Evolutionary conservation across 331 rosid genomes (phyloP).

Genomic region (Dryas integrifolia): DNA sequence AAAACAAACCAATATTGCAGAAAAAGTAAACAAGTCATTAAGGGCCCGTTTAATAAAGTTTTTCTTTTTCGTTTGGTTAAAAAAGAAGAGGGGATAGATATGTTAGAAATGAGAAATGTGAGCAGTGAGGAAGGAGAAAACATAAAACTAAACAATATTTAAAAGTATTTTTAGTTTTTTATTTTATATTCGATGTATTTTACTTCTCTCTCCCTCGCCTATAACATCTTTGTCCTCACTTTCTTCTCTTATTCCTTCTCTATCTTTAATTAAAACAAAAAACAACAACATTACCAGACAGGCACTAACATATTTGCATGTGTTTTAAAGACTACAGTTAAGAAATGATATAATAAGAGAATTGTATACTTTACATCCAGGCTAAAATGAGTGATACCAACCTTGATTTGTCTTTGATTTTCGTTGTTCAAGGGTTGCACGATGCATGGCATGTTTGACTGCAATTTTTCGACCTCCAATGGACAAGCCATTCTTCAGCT

Average conservation of each 20-base stretch:
- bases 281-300: neutral
- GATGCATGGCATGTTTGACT: constrained; percentile 84
- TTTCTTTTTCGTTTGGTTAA: neutral
- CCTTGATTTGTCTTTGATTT: constrained; percentile 68
- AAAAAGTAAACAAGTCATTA: neutral
- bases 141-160: neutral
- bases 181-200: neutral
- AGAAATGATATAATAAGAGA: neutral
- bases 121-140: neutral
- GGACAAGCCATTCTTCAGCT: constrained; percentile 65
- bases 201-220: neutral
- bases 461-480: constrained; percentile 72
- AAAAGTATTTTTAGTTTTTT: neutral
- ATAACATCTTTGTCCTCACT: neutral
- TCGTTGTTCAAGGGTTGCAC: constrained; percentile 71
- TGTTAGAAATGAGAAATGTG: neutral
- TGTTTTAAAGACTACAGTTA: neutral
- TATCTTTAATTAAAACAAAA: neutral
- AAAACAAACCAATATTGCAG: neutral
- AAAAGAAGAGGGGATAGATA: neutral
- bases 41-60: neutral
- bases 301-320: constrained; percentile 12
- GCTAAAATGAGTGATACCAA: constrained; percentile 25
- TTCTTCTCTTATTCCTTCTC: constrained; percentile 1
- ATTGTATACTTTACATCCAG: neutral